Conservation (phyloP, 2,329 filamentous ascomycete genomes). For the Cercospora sp. region DNA sequence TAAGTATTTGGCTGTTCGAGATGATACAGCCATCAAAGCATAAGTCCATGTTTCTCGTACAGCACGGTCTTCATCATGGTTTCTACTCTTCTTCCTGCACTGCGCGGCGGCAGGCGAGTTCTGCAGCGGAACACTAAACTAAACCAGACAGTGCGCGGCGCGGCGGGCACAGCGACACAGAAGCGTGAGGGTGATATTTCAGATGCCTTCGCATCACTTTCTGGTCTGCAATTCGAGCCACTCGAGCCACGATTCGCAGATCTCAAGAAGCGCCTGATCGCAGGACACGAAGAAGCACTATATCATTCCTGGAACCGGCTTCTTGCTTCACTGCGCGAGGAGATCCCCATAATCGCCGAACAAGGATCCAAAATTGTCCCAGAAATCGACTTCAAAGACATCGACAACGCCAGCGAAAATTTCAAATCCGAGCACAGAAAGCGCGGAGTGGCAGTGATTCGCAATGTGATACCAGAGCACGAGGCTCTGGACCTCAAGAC, state of each 20-base stretch:
- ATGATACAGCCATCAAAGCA: background rate
- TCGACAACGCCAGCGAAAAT: slow-evolving; percentile 50
- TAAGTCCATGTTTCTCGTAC: background rate
- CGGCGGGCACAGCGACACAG: slow-evolving; percentile 35
- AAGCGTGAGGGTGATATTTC: slow-evolving; percentile 53
- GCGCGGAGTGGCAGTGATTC: slow-evolving; percentile 53
- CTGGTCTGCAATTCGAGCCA: slow-evolving; percentile 48
- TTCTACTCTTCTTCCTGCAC: slow-evolving; percentile 3
- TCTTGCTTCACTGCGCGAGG: slow-evolving; percentile 45
- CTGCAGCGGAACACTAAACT: background rate
- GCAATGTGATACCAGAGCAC: slow-evolving; percentile 47
- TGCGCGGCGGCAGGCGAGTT: slow-evolving; percentile 16
- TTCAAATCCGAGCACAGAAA: slow-evolving; percentile 61
- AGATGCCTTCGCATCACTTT: slow-evolving; percentile 52
- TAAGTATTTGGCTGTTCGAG: background rate
- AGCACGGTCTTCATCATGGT: slow-evolving; percentile 11
- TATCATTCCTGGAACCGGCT: slow-evolving; percentile 51
- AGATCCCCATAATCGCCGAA: slow-evolving; percentile 48
- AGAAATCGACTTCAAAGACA: slow-evolving; percentile 50
- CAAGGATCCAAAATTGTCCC: slow-evolving; percentile 47
- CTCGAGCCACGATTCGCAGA: slow-evolving; percentile 49
- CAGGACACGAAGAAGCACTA: slow-evolving; percentile 50
- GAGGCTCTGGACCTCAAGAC: slow-evolving; percentile 50
- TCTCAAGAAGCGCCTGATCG: slow-evolving; percentile 48
- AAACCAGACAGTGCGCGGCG: slow-evolving; percentile 14